Percentiles rank a stretch among this genome's conserved stretches.
These are phyloP conservation scores for Tolypocladium pustulatum DNA, from an alignment of 2,329 filamentous ascomycete species.

Conservation along the genomic window DNA sequence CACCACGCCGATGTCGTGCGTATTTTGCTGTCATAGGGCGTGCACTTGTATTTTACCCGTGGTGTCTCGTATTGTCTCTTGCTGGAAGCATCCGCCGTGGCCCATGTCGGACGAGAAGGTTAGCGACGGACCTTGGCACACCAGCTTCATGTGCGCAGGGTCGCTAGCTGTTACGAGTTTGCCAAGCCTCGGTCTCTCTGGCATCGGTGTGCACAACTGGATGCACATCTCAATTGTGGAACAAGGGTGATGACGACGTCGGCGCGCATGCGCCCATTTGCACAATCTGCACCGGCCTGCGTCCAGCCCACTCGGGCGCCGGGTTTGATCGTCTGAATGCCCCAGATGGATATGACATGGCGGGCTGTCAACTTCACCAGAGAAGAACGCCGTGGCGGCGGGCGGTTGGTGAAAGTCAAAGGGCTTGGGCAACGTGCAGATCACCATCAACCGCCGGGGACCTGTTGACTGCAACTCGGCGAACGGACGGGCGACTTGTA, in stretches of 20 bases:
- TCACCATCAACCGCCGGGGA: constrained; percentile 3
- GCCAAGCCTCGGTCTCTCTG: neutral
- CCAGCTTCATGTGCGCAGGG: neutral
- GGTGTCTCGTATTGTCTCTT: neutral
- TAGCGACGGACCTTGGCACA: neutral
- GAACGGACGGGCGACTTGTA: neutral
- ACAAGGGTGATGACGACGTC: constrained; percentile 3
- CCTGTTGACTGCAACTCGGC: neutral
- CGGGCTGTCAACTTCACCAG: neutral
- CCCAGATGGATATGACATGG: neutral
- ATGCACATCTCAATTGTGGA: neutral
- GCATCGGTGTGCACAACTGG: neutral
- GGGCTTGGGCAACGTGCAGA: neutral
- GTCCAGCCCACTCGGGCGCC: neutral
- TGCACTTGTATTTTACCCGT: neutral
- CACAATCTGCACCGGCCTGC: neutral
- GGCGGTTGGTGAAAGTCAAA: neutral
- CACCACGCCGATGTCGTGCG: neutral
- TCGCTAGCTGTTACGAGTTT: neutral
- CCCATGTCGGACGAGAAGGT: neutral
- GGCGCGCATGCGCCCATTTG: neutral
- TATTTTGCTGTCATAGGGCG: neutral
- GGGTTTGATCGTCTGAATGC: neutral
- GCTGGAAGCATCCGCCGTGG: neutral
- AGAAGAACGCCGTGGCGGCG: neutral